Evolutionary conservation across 2,329 filamentous ascomycete species (phyloP).

Genomic region (Colletotrichum musae): DNA sequence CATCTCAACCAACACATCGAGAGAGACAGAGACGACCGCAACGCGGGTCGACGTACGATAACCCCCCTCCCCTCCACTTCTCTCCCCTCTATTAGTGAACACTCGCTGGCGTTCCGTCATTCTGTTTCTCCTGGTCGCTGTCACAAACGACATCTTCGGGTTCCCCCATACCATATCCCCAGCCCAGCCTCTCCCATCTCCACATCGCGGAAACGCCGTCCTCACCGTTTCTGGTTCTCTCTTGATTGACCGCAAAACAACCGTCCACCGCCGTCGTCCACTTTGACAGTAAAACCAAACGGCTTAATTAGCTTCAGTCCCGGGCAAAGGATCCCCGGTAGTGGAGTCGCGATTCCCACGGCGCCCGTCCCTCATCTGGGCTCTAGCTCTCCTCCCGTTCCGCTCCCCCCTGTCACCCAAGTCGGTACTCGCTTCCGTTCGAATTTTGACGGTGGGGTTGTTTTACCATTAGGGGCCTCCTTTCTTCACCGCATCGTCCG

Average conservation of each 20-base stretch:
- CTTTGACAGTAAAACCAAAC: slow-evolving; percentile 7
- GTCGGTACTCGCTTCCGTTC: slow-evolving; percentile 36
- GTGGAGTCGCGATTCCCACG: slow-evolving; percentile 18
- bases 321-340: not conserved
- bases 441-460: slow-evolving; percentile 31
- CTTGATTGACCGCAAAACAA: not conserved
- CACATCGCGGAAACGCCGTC: slow-evolving; percentile 13
- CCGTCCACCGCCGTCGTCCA: slow-evolving; percentile 31
- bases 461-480: slow-evolving; percentile 31
- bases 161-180: no score
- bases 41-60: slow-evolving; percentile 1
- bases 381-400: slow-evolving; percentile 9
- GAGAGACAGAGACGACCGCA: not conserved
- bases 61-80: not conserved
- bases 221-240: slow-evolving; percentile 10
- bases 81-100: not conserved
- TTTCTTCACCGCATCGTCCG: slow-evolving; percentile 39
- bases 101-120: slow-evolving; percentile 23
- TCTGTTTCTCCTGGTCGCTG: not conserved
- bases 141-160: slow-evolving; percentile 9
- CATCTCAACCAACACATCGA: slow-evolving; percentile 30
- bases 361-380: slow-evolving; percentile 24
- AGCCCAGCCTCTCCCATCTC: slow-evolving; percentile 20
- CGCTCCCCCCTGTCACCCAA: slow-evolving; percentile 32
- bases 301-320: no score